phyloP scores from a whole-genome alignment of 192 early-diverging fungal genomes.

The Backusella tuberculispora region DNA sequence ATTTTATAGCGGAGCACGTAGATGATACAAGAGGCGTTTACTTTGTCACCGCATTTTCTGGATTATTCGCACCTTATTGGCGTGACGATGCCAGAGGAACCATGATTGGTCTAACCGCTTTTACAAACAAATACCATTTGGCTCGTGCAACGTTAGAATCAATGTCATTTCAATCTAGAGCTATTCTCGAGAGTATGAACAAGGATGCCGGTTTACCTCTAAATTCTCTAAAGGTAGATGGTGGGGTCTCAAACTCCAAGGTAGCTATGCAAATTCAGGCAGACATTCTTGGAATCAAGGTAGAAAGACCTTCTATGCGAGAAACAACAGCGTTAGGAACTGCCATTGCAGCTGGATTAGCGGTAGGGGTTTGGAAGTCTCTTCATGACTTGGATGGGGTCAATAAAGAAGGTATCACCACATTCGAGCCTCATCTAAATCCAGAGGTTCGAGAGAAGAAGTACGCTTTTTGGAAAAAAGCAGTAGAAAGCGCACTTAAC shows the following conservation, averaged over 20 bases:
- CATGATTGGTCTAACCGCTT: constrained; percentile 88
- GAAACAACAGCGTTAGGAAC: constrained; percentile 93
- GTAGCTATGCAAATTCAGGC: constrained; percentile 90
- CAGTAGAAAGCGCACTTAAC: constrained; percentile 68
- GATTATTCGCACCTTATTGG: constrained; percentile 96
- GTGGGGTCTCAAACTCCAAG: constrained; percentile 88
- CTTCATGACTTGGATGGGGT: constrained; percentile 58
- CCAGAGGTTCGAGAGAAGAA: constrained; percentile 57
- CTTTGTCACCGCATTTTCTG: constrained; percentile 95
- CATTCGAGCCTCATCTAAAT: constrained; percentile 49
- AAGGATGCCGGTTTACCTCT: constrained; percentile 69
- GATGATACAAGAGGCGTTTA: constrained; percentile 86
- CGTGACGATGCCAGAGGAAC: constrained; percentile 89
- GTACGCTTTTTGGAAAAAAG: constrained; percentile 74
- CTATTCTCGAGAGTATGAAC: constrained; percentile 89
- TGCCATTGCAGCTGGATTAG: constrained; percentile 83
- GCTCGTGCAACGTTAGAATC: constrained; percentile 88
- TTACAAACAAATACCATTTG: constrained; percentile 87
- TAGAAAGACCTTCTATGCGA: constrained; percentile 81
- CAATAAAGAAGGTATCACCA: constrained; percentile 48
- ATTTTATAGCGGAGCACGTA: constrained; percentile 52
- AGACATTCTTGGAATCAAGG: constrained; percentile 80
- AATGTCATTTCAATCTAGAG: constrained; percentile 86
- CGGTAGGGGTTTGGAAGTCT: constrained; percentile 55
- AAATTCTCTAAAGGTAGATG: constrained; percentile 80